Base-by-base conservation (phyloP, 228 moss, liverwort and hornwort genomes). In the Sphagnum fallax region DNA sequence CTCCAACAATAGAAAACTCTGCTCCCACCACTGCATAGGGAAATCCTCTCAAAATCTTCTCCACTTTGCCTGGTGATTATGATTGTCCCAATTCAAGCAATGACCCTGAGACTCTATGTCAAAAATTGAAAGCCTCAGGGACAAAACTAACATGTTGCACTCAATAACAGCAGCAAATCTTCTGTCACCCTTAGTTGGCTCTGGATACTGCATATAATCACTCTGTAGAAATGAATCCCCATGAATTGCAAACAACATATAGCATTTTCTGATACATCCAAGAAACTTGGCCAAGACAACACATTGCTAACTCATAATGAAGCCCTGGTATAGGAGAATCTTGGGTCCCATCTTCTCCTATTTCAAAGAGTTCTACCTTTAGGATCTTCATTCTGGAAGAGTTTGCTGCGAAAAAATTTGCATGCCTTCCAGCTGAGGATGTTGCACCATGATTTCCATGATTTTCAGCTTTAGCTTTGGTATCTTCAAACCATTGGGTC, bases 1-100 rank as follows among this genome's bases (percentile, higher is more conserved):
- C 80, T 70, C 80, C 80, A 14, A 80, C 60, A 8, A 80, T 66
- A 55, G 69, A 73, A 10, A 76, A 48, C 61, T 80, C 62, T 0
- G 67, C 66, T 5, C 80, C 80, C 1, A 80, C 50, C 10, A 80
- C 80, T 11, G 69, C 80, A 53, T 76, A 76, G 51, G 76, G 69
- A 62, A 76, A 73, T 6, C 80, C 76, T 62, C 80, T 73, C 60
- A 76, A 51, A 47, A 76, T 67, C 0, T 73, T 73, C 69, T 76
- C 70, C 76, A 69, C 73, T 49, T 47, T 63, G 18, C 69, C 76
- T 0, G 65, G 66, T 47, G 61, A 70, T 47, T 80, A 0, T 76
- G 80, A 8, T 80, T 67, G 16, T 62, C 52, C 71, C 67, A 70
- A 16, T 80, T 63, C 14, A 70, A 32, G 6, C 69, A 49, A 32